Evolutionary conservation across 148 eudicot genomes (phyloP).

Genomic region (Arctostaphylos glauca): DNA sequence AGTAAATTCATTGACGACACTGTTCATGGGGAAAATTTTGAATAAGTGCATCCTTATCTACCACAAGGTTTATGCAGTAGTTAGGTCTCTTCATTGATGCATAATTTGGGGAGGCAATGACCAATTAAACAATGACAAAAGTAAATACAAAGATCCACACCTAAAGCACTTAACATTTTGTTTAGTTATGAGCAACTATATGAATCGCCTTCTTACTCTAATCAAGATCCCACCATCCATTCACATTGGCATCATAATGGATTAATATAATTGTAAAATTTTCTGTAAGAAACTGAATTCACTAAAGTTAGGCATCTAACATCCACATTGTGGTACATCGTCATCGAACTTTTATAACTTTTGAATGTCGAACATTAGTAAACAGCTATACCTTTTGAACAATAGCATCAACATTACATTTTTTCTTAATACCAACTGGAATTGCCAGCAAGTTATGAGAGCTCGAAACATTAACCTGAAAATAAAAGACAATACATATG

Average conservation of each 20-base stretch:
- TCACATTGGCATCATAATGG: constrained; percentile 82
- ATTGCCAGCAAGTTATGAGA: constrained; percentile 77
- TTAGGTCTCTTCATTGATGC: too few relatives aligned
- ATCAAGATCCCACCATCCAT: constrained; percentile 76
- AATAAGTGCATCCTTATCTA: too few relatives aligned
- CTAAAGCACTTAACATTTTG: constrained; percentile 92
- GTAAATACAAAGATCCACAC: too few relatives aligned
- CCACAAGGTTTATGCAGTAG: too few relatives aligned
- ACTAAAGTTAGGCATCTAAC: constrained; percentile 21
- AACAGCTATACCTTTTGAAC: constrained; percentile 61
- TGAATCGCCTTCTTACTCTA: constrained; percentile 78
- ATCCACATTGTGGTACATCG: background rate
- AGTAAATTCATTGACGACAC: too few relatives aligned
- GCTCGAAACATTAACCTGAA: constrained; percentile 45
- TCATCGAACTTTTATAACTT: background rate
- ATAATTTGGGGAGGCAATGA: too few relatives aligned
- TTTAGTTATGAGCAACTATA: constrained; percentile 75
- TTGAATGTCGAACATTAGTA: background rate
- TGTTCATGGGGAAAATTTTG: too few relatives aligned
- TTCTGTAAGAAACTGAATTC: constrained; percentile 84
- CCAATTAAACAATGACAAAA: too few relatives aligned
- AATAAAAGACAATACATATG: constrained; percentile 16
- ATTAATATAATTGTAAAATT: constrained; percentile 74
- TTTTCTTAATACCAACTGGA: constrained; percentile 85
- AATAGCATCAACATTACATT: constrained; percentile 70